Percentiles rank a stretch among this genome's conserved stretches.
Conservation (phyloP, 2,329 filamentous ascomycete genomes). For the Aspergillus eucalypticola region DNA sequence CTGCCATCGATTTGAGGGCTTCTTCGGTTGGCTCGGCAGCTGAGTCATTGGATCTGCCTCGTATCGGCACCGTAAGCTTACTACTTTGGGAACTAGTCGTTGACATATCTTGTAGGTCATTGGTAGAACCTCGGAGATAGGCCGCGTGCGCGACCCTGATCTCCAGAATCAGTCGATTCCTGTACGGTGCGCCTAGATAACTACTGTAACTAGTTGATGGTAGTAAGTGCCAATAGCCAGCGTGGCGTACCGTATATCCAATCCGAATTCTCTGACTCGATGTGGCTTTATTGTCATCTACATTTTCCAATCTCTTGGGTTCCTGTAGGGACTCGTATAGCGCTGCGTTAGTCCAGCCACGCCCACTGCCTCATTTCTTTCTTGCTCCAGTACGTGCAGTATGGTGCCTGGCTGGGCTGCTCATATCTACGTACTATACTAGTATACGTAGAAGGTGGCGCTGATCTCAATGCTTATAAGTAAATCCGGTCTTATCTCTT, state of each 20-base stretch:
- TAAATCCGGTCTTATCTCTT: neutral
- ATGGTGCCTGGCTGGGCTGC: neutral
- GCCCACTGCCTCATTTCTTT: neutral
- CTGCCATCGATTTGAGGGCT: neutral
- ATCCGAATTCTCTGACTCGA: neutral
- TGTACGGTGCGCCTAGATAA: no score
- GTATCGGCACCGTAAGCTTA: neutral
- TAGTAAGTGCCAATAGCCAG: neutral
- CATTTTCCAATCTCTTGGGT: neutral
- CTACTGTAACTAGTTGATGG: no score
- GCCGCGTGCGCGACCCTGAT: neutral
- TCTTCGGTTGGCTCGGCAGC: neutral
- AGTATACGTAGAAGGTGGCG: no score
- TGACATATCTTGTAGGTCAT: no score
- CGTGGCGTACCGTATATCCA: neutral
- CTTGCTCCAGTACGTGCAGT: no score
- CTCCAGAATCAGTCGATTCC: neutral
- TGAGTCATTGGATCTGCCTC: neutral
- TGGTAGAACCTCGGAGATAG: neutral
- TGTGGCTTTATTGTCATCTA: no score
- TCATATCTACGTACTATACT: no score
- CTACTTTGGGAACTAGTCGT: no score
- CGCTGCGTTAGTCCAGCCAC: constrained; percentile 7
- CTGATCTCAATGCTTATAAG: no score
- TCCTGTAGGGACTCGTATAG: constrained; percentile 11